These are phyloP conservation scores for Pseudoscleropodium purum DNA, from an alignment of 225 moss, liverwort and hornwort genomes.

Conservation along the genomic window DNA sequence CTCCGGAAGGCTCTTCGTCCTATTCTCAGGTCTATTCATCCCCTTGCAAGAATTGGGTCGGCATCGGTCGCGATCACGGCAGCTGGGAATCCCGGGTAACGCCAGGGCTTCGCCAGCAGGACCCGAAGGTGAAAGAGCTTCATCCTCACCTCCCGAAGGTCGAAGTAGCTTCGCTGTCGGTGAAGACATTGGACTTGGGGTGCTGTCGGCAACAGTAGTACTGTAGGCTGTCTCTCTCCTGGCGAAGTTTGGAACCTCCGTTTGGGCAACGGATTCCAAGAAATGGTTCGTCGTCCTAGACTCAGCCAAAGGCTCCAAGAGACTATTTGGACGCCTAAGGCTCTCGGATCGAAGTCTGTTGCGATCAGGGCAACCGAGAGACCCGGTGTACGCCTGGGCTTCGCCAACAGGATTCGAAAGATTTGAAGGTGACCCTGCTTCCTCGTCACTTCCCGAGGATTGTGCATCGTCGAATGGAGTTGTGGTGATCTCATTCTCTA, in stretches of 20 bases:
- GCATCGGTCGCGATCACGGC: not conserved
- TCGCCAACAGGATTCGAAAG: not conserved
- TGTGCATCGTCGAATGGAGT: not conserved
- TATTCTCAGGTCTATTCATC: not conserved
- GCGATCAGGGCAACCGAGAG: not conserved
- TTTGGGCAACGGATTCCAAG: not conserved
- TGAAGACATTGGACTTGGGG: not conserved
- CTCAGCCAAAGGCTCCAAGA: not conserved
- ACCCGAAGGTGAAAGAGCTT: not conserved
- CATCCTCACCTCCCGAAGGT: not conserved
- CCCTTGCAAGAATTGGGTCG: not conserved
- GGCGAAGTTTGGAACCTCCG: not conserved
- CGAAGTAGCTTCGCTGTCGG: not conserved
- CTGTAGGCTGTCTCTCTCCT: not conserved
- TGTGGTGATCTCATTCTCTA: not conserved
- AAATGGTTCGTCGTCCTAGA: not conserved
- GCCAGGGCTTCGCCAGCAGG: not conserved
- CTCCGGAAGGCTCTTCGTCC: not conserved
- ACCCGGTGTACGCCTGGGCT: not conserved
- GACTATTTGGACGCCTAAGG: not conserved
- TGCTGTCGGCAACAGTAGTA: not conserved
- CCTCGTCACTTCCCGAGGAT: not conserved
- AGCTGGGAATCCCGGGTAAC: not conserved
- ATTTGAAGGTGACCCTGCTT: not conserved
- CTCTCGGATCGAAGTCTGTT: not conserved